A percentile compares a stretch with the other conserved stretches of the same genome.
Conservation (phyloP, 208 protist species). For the Leishmania tarentolae region DNA sequence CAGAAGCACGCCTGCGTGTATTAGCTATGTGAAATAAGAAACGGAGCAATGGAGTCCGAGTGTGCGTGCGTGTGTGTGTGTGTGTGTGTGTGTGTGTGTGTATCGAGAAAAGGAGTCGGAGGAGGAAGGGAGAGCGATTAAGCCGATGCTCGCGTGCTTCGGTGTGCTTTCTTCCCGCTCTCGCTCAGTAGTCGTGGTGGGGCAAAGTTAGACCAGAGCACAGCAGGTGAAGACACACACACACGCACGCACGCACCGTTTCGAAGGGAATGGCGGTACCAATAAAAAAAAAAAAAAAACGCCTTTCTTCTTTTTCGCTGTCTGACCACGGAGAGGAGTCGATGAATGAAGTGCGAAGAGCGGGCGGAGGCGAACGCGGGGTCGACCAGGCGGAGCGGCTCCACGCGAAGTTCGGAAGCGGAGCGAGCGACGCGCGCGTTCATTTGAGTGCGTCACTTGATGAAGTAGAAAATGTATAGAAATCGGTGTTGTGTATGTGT, state of each 20-base stretch:
- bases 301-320: background rate
- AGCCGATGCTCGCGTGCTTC: too few relatives aligned
- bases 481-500: too few relatives aligned
- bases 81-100: too few relatives aligned
- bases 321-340: background rate
- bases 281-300: background rate
- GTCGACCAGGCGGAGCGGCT: background rate
- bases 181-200: too few relatives aligned
- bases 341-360: background rate
- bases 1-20: too few relatives aligned
- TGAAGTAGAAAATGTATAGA: background rate
- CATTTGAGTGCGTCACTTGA: background rate
- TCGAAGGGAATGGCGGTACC: background rate
- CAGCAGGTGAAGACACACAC: background rate
- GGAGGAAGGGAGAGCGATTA: too few relatives aligned
- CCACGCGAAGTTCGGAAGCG: background rate
- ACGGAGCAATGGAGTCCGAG: too few relatives aligned
- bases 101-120: too few relatives aligned
- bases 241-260: background rate
- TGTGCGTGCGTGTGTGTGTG: too few relatives aligned
- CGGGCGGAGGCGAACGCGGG: background rate
- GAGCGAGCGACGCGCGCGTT: background rate
- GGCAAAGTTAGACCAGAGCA: background rate
- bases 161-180: too few relatives aligned
- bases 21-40: too few relatives aligned